Evolutionary conservation across 2,329 filamentous ascomycete genomes (phyloP).

Genomic region (Aspergillus sp.): DNA sequence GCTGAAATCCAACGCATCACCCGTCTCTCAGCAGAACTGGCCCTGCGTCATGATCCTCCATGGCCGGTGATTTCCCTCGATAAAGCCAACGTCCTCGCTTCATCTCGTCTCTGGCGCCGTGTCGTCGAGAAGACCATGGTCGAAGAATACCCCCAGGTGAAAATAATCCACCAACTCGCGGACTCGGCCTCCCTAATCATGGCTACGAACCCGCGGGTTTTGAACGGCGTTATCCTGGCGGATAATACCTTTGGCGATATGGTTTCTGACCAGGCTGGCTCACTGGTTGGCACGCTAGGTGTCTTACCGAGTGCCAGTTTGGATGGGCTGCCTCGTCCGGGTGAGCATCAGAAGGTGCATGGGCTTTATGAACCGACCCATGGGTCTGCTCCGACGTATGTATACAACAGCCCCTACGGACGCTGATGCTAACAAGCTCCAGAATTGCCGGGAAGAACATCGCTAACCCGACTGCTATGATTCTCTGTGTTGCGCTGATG

Average conservation of each 20-base stretch:
- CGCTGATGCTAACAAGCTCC: neutral
- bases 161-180: constrained; percentile 81
- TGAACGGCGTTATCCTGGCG: constrained; percentile 86
- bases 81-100: constrained; percentile 92
- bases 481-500: constrained; percentile 91
- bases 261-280: constrained; percentile 85
- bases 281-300: constrained; percentile 83
- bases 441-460: constrained; percentile 86
- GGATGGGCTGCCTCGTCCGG: constrained; percentile 71
- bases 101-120: constrained; percentile 80
- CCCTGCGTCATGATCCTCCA: constrained; percentile 68
- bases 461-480: constrained; percentile 84
- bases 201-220: constrained; percentile 78
- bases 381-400: constrained; percentile 48
- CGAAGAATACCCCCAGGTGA: constrained; percentile 79
- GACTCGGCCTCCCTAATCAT: constrained; percentile 90
- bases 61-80: constrained; percentile 79
- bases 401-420: neutral
- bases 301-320: constrained; percentile 82
- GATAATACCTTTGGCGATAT: constrained; percentile 94
- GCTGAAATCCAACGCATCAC: constrained; percentile 80
- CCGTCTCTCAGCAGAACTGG: constrained; percentile 73
- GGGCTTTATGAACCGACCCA: constrained; percentile 95
- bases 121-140: constrained; percentile 77
- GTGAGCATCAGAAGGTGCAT: constrained; percentile 66